Evolutionary conservation across 371 early-diverging fungal species (phyloP), one percentile per base, ranked within the genome.

Genomic region (Scutellospora calospora): DNA sequence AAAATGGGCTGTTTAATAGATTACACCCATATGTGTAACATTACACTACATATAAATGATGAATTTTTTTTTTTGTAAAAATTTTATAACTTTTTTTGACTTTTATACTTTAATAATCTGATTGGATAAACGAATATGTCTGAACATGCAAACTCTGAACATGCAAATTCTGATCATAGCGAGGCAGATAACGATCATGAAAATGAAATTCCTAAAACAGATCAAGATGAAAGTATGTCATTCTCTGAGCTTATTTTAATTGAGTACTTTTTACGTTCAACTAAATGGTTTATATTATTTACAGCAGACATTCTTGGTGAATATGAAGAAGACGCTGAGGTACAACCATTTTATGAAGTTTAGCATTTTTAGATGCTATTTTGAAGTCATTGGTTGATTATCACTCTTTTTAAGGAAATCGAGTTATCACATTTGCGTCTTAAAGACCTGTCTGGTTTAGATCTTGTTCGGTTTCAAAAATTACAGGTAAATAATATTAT

Each of bases 391-490:
- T 16, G 20, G 20, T 65, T 65, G 9, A 27, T 25, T 12, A 14
- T 62, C 16, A 31, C 29, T 62, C 14, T 29, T 65, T 33, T 65
- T 38, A 49, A 94, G 94, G 94, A 93, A 77, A 88, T 97, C 9
- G 96, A 97, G 81, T 85, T 95, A 59, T 91, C 92, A 55, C 97
- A 97, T 86, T 88, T 91, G 63, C 90, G 96, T 57, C 86, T 97
- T 66, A 86, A 84, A 12, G 83, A 89, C 49, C 82, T 96, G 11
- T 86, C 88, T 0, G 86, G 83, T 6, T 87, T 97, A 6, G 86
- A 85, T 0, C 85, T 97, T 1, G 90, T 85, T 35, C 87, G 96
- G 57, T 95, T 97, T 86, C 88, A 89, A 81, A 84, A 89, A 45
- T 85, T 95, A 16, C 75, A 91, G 90, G 96, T 94, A 87, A 18